Evolutionary conservation across 169 alveolate species (phyloP).

Genomic region (Plasmodium blacklocki): DNA sequence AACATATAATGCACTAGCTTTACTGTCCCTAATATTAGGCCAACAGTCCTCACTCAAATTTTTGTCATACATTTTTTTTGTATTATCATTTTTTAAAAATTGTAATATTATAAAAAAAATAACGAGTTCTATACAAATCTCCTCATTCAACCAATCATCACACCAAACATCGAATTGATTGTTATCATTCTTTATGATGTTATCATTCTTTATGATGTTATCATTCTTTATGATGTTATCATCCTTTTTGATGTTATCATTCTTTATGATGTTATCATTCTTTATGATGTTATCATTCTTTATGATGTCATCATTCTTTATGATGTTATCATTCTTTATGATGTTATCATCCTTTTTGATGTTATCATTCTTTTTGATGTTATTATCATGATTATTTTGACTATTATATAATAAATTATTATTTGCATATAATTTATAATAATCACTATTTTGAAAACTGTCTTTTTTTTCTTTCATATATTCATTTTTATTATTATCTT

Average conservation of each 20-base stretch:
- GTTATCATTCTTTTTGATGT: neutral
- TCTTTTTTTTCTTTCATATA: neutral
- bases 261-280: neutral
- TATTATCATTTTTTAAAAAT: conserved; percentile 55
- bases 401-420: neutral
- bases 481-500: neutral
- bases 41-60: conserved; percentile 68
- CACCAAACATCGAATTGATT: conserved; percentile 1
- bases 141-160: conserved; percentile 39
- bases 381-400: neutral
- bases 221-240: neutral
- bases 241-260: neutral
- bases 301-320: neutral
- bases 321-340: neutral
- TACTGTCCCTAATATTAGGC: conserved; percentile 31
- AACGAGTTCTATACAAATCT: conserved; percentile 38
- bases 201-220: neutral
- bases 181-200: neutral
- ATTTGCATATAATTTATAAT: neutral
- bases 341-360: too few relatives aligned
- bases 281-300: neutral
- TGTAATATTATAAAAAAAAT: conserved; percentile 60
- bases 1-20: neutral
- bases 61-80: conserved; percentile 58
- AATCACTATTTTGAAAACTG: neutral